Evolutionary conservation across 441 rosid species (phyloP), one percentile per base, ranked within the genome.

Genomic region (Raphanus hybrid): DNA sequence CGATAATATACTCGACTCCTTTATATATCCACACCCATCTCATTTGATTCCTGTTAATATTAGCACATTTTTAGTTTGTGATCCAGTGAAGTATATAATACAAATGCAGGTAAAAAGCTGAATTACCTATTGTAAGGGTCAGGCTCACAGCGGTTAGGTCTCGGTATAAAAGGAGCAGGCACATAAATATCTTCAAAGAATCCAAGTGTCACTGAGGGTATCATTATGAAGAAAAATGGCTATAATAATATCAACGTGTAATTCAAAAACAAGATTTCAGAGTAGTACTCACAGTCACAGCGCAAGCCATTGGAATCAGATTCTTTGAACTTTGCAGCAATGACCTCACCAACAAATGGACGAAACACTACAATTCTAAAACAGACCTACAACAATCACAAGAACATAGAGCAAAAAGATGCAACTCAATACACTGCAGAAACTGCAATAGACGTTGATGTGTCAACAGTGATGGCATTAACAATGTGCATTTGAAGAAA

Each of bases 121-220:
- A 2, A 48, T 7, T 48, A 48, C 54, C 15, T 48, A 48, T 48
- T 48, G 73, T 77, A 81, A 55, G 88, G 87, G 74, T 88, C 88
- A 55, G 85, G 84, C 81, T 82, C 85, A 68, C 69, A 88, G 34
- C 39, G 83, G 45, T 86, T 82, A 58, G 91, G 92, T 32, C 9
- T 54, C 14, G 88, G 97, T 80, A 95, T 69, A 78, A 74, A 84
- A 82, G 90, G 88, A 26, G 50, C 70, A 57, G 97, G 94, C 55
- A 95, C 58, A 76, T 83, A 83, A 62, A 95, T 87, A 77, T 95
- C 99, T 58, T 95, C 92, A 82, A 95, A 95, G 84, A 95, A 95
- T 80, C 98, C 97, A 79, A 95, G 89, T 7, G 99, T 87, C 81
- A 93, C 99, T 95, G 97, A 71, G 57, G n/a, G 15, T 37, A 29